A percentile compares a stretch with the other conserved stretches of the same genome.
These are phyloP conservation scores for Saccharomycodes ludwigii DNA, from an alignment of 805 yeast genomes.

Conservation along the genomic window DNA sequence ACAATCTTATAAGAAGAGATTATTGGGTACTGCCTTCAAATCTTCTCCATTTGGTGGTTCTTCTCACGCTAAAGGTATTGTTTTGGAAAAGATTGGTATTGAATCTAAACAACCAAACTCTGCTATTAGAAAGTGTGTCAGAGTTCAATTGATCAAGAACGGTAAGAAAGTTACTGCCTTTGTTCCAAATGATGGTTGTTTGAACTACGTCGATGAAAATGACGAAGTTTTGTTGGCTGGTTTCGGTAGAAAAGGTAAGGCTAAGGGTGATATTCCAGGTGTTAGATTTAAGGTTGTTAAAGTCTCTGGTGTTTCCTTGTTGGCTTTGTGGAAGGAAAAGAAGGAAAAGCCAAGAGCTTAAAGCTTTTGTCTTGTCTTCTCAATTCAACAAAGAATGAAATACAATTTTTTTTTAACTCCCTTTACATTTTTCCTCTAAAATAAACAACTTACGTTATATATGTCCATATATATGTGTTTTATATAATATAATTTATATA, in stretches of 20 bases:
- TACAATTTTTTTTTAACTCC: no score
- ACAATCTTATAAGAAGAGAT: conserved; percentile 94
- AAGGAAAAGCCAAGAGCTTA: conserved; percentile 99
- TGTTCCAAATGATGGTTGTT: conserved; percentile 99
- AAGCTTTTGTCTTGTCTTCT: conserved; percentile 18
- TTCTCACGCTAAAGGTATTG: conserved; percentile 99
- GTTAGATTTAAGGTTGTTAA: conserved; percentile 99
- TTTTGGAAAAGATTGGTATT: conserved; percentile 97
- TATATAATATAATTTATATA: no score
- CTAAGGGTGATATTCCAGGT: conserved; percentile 99
- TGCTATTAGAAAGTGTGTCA: conserved; percentile 99
- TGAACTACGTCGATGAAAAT: conserved; percentile 99
- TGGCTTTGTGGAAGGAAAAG: conserved; percentile 99
- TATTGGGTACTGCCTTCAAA: conserved; percentile 98
- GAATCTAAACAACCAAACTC: conserved; percentile 99
- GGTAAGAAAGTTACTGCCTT: conserved; percentile 99
- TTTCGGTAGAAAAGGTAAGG: conserved; percentile 99
- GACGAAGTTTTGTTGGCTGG: conserved; percentile 99
- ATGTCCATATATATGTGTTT: no score
- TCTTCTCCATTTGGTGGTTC: conserved; percentile 99
- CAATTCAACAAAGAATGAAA: background rate
- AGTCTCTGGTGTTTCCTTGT: conserved; percentile 99
- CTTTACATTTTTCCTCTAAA: no score
- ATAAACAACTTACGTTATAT: no score
- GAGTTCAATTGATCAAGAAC: conserved; percentile 99